Conservation (phyloP, 208 protist genomes). For the Acanthamoeba divionensis region DNA sequence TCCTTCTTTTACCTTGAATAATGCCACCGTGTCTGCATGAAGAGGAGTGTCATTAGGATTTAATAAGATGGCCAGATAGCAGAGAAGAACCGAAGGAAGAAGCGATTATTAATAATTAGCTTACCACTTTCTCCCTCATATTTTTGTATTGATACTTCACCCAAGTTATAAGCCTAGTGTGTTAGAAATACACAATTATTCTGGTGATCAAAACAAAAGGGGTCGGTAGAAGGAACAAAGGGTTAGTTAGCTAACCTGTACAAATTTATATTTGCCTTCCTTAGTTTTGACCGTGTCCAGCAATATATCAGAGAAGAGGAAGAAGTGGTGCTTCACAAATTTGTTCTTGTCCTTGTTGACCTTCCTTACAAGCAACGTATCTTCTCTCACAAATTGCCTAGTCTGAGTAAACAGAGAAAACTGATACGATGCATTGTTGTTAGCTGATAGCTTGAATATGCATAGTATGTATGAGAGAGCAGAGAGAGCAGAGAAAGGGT, state of each 20-base stretch:
- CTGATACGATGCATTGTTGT: background rate
- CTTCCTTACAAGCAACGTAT: conserved; percentile 18
- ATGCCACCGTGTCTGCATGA: conserved; percentile 15
- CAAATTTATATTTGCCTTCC: background rate
- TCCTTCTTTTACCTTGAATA: background rate
- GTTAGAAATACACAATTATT: too few species aligned
- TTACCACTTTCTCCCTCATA: background rate
- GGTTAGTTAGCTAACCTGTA: background rate
- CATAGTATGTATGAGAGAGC: too few species aligned
- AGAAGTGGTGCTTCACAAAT: conserved; percentile 25
- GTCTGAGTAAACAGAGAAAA: conserved; percentile 15
- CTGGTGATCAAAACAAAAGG: too few species aligned
- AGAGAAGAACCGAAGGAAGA: background rate
- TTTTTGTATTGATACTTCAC: background rate
- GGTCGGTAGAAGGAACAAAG: too few species aligned
- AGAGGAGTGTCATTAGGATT: background rate
- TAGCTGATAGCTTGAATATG: too few species aligned
- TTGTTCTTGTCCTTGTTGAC: conserved; percentile 36
- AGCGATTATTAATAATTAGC: background rate
- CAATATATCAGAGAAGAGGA: conserved; percentile 17
- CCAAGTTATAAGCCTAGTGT: too few species aligned
- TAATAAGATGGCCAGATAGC: background rate
- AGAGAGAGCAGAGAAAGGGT: too few species aligned
- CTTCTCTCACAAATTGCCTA: background rate
- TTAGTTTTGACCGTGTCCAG: background rate